Evolutionary conservation across 495 filamentous ascomycete genomes (phyloP), one percentile per base, ranked within the genome.

Genomic region (Ascodesmis nigricans): DNA sequence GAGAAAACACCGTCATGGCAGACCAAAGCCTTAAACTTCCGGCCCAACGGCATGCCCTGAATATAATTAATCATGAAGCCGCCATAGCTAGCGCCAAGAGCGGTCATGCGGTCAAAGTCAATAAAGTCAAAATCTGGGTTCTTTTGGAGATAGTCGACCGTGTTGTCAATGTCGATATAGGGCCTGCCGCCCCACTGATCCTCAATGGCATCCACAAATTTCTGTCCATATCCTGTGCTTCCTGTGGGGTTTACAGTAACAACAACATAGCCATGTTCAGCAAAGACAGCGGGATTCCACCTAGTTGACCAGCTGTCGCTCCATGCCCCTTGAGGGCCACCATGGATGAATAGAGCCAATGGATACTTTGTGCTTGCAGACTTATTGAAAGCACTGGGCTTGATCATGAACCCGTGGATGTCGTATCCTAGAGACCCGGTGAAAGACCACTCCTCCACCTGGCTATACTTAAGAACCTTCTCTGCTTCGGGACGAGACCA

Each of bases 1-100:
- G 67, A 77, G 57, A 82, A 90, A 15, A 83, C 69, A 11, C 82
- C 82, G 49, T 92, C 83, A 53, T 95, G 84, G 36, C 75, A 81
- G 5, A 47, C 80, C 1, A 91, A 65, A 1, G 82, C 82, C 52
- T 80, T 80, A 65, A 90, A 87, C 44, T 78, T 76, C 31, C 76
- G 72, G 10, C 71, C 72, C 0, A 77, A 58, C 0, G 60, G 58
- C 21, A 75, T 67, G 26, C 73, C 73, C 53, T 75, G 71, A 41
- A 78, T 70, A 69, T 73, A 78, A 46, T 76, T 68, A 20, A 29
- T 34, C 31, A 35, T 33, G 9, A 69, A 91, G 9, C 81, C 79
- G n/a, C 78, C 78, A 45, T 83, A 92, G 0, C 71, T 77, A 3
- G 80, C 82, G 3, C 82, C 82, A 0, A 82, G 55, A 2, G 77